Conservation (phyloP, 176 grass and related monocot species). For the Bromus sterilis region DNA sequence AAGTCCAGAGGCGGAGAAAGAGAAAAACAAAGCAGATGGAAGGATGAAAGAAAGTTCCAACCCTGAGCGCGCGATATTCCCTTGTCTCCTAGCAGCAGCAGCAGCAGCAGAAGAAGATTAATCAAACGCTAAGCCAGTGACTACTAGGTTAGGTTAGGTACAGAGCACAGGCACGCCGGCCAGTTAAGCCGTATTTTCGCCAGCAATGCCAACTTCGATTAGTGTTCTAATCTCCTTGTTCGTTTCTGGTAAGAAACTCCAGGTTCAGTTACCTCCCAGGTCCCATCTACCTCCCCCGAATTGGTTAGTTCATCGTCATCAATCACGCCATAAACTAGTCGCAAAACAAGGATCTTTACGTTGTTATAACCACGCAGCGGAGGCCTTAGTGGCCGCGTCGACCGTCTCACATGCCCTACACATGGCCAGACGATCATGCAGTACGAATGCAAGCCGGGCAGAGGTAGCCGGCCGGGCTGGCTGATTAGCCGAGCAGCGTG, state of each 20-base stretch:
- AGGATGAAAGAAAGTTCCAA: conserved; percentile 27
- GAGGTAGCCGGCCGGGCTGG: background rate
- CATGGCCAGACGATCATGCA: conserved; percentile 13
- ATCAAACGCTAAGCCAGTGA: background rate
- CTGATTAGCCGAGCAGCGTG: no score
- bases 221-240: background rate
- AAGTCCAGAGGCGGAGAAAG: background rate
- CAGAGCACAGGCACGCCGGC: background rate
- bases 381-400: background rate
- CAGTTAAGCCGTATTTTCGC: background rate
- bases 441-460: background rate
- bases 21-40: background rate
- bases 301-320: background rate
- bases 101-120: no score
- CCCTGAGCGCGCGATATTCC: background rate
- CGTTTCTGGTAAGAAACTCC: background rate
- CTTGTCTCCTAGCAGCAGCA: conserved; percentile 1
- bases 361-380: background rate
- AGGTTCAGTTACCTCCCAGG: background rate
- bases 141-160: conserved; percentile 22
- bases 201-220: background rate
- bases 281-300: background rate
- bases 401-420: conserved; percentile 26
- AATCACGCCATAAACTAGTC: background rate
- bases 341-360: background rate